These are phyloP conservation scores for Trebouxia sp. DNA, from an alignment of 139 green algal species.

Conservation along the genomic window DNA sequence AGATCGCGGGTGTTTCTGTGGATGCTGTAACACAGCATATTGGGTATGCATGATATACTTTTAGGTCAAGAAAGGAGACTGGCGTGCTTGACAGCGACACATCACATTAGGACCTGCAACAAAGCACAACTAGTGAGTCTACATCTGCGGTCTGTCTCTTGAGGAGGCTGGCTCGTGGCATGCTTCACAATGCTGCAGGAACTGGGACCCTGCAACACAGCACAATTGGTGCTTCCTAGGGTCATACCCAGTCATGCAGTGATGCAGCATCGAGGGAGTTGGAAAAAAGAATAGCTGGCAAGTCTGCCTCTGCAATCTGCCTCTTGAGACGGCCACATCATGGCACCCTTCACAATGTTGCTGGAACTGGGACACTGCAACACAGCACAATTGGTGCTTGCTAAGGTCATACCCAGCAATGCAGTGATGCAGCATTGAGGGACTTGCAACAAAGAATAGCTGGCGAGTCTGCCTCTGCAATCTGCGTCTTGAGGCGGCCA, in stretches of 20 bases:
- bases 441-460: too few relatives aligned
- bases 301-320: neutral
- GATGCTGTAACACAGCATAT: constrained; percentile 45
- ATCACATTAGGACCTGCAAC: neutral
- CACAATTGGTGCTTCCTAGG: neutral
- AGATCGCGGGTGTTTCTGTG: constrained; percentile 39
- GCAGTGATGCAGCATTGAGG: too few relatives aligned
- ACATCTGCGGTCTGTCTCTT: too few relatives aligned
- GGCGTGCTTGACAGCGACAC: neutral
- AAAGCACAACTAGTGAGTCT: too few relatives aligned
- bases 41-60: neutral
- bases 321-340: neutral
- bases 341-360: too few relatives aligned
- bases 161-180: too few relatives aligned
- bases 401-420: neutral
- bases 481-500: too few relatives aligned
- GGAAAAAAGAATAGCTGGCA: neutral
- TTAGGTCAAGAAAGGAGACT: neutral
- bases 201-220: too few relatives aligned
- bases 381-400: neutral
- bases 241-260: neutral
- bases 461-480: too few relatives aligned
- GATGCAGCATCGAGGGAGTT: too few relatives aligned
- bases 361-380: too few relatives aligned
- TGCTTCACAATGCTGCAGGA: too few relatives aligned